A percentile compares a stretch with the other conserved stretches of the same genome.
Evolutionary conservation across 2,329 filamentous ascomycete genomes (phyloP).

Genomic region (Exophiala sp.): DNA sequence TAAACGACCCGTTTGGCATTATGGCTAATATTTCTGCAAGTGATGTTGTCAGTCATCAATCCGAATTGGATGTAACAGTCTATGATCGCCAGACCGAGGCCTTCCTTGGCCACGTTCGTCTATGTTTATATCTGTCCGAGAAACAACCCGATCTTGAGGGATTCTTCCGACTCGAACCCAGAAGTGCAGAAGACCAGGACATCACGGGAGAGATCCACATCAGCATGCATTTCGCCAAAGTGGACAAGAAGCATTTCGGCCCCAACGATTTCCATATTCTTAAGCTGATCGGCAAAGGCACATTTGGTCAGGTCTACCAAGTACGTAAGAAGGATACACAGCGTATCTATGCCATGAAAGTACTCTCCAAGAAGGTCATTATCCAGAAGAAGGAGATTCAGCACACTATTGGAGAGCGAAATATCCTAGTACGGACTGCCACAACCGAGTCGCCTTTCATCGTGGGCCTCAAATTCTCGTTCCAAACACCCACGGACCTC

Average conservation of each 20-base stretch:
- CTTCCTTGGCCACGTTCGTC: conserved; percentile 85
- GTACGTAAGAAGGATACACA: conserved; percentile 95
- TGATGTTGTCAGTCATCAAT: conserved; percentile 89
- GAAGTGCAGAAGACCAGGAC: conserved; percentile 73
- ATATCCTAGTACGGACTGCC: conserved; percentile 93
- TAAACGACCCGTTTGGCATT: conserved; percentile 3
- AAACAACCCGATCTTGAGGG: conserved; percentile 70
- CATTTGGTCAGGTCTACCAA: conserved; percentile 97
- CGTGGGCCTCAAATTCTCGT: conserved; percentile 96
- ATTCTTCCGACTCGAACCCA: conserved; percentile 79
- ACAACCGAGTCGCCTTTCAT: conserved; percentile 97
- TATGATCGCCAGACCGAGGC: conserved; percentile 89
- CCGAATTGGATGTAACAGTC: conserved; percentile 86
- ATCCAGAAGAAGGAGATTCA: conserved; percentile 99
- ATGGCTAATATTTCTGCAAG: conserved; percentile 47
- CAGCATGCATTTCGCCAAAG: conserved; percentile 78
- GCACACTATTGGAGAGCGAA: conserved; percentile 93
- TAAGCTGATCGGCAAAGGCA: conserved; percentile 95
- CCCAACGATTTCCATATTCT: conserved; percentile 95
- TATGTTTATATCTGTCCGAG: conserved; percentile 68
- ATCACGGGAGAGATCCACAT: conserved; percentile 85
- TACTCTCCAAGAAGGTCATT: conserved; percentile 98
- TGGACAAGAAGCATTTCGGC: conserved; percentile 86
- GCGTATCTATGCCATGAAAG: conserved; percentile 98
- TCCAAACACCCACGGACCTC: conserved; percentile 93